A percentile compares a stretch with the other conserved stretches of the same genome.
Evolutionary conservation across 805 yeast genomes (phyloP).

Genomic region (Teunomyces pallodes): DNA sequence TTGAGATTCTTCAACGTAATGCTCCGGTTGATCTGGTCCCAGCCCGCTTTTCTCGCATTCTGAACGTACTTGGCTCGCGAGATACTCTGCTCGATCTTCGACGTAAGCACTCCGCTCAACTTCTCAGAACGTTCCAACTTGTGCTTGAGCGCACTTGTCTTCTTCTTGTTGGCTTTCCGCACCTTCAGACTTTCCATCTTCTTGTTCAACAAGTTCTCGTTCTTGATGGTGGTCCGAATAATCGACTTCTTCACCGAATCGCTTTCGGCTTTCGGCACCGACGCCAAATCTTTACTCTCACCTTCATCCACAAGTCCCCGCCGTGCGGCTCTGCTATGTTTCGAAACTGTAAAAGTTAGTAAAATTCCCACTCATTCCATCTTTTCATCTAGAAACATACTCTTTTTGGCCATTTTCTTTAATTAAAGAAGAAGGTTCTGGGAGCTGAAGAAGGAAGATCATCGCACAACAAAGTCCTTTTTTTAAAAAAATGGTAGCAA

Average conservation of each 20-base stretch:
- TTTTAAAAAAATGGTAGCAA: neutral
- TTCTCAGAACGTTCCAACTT: constrained; percentile 50
- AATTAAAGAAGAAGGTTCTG: too few species aligned
- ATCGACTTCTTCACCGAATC: constrained; percentile 62
- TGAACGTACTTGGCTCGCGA: constrained; percentile 63
- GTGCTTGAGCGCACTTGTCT: constrained; percentile 27
- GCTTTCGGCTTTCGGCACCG: constrained; percentile 57
- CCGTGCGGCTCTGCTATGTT: constrained; percentile 76
- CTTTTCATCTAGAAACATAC: constrained; percentile 21
- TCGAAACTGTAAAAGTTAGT: constrained; percentile 45
- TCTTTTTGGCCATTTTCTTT: constrained; percentile 36
- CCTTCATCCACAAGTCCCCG: constrained; percentile 52
- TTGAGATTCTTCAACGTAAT: constrained; percentile 28
- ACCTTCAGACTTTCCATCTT: constrained; percentile 47
- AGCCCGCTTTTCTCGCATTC: constrained; percentile 61
- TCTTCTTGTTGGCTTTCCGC: constrained; percentile 30
- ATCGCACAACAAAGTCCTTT: neutral
- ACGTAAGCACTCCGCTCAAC: constrained; percentile 53
- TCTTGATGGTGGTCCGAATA: constrained; percentile 64
- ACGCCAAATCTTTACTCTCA: constrained; percentile 47
- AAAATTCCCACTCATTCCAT: constrained; percentile 3
- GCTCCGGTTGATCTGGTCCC: constrained; percentile 64
- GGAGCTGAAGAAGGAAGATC: neutral
- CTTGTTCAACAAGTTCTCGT: constrained; percentile 57
- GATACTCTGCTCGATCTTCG: constrained; percentile 63